A percentile compares a stretch with the other conserved stretches of the same genome.
Conservation (phyloP, 2,329 filamentous ascomycete genomes). For the Erysiphe pulchra region DNA sequence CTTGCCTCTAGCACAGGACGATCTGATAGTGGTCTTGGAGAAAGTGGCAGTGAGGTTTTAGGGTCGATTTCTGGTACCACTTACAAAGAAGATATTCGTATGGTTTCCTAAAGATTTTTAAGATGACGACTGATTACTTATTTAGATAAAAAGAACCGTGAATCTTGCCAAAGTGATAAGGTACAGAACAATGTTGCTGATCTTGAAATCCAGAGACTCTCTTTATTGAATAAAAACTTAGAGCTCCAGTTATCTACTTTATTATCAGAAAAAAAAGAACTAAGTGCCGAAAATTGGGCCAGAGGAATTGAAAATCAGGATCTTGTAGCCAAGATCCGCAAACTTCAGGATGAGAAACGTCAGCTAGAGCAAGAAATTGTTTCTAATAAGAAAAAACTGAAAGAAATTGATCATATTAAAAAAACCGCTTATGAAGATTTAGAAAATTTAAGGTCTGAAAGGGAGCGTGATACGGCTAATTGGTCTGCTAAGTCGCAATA, state of each 20-base stretch:
- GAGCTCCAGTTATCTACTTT: neutral
- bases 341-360: neutral
- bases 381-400: neutral
- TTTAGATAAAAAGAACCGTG: conserved; percentile 16
- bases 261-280: neutral
- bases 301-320: neutral
- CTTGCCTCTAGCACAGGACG: neutral
- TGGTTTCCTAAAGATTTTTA: neutral
- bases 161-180: neutral
- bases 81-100: neutral
- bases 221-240: neutral
- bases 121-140: neutral
- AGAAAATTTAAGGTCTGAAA: neutral
- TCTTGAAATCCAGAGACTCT: neutral
- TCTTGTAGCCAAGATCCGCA: neutral
- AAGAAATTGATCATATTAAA: neutral
- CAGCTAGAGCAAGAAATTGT: neutral
- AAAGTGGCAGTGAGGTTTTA: neutral
- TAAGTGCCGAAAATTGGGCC: neutral
- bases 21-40: conserved; percentile 1
- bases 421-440: neutral
- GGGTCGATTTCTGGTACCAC: neutral
- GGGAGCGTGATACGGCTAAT: neutral
- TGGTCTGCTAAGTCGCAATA: neutral
- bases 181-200: neutral